These are phyloP conservation scores for Davidsoniella virescens DNA, from an alignment of 2,329 filamentous ascomycete genomes.

Conservation along the genomic window DNA sequence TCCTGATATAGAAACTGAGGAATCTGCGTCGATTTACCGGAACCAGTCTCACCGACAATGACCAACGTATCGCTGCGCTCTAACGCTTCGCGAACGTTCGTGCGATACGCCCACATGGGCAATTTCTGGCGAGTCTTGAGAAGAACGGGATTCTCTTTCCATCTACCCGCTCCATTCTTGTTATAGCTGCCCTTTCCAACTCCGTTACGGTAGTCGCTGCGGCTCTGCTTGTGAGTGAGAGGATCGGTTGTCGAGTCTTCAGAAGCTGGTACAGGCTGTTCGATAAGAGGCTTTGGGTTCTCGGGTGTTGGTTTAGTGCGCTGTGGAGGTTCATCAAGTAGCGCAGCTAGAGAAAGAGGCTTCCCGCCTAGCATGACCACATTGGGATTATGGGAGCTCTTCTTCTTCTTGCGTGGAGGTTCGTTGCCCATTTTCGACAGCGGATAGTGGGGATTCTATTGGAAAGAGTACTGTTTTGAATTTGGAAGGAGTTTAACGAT, in stretches of 20 bases:
- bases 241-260: neutral
- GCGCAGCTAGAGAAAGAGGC: conserved; percentile 32
- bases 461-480: no score
- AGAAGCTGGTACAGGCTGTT: neutral
- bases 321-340: conserved; percentile 24
- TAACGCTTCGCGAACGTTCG: conserved; percentile 51
- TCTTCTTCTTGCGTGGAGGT: conserved; percentile 24
- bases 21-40: conserved; percentile 91
- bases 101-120: conserved; percentile 63
- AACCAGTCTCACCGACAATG: conserved; percentile 85
- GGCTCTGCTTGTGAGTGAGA: neutral
- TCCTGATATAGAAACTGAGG: conserved; percentile 75
- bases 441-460: neutral
- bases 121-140: conserved; percentile 45
- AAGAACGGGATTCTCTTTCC: conserved; percentile 20
- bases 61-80: conserved; percentile 56
- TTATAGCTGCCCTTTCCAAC: neutral
- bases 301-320: conserved; percentile 14
- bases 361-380: conserved; percentile 32
- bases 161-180: conserved; percentile 2
- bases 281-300: conserved; percentile 26
- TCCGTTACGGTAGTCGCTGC: neutral
- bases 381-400: conserved; percentile 20
- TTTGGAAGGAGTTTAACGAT: neutral
- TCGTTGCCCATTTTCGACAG: conserved; percentile 4